Base-by-base conservation (phyloP, 2,329 filamentous ascomycete species). In the Arthrobotrys megalospora region DNA sequence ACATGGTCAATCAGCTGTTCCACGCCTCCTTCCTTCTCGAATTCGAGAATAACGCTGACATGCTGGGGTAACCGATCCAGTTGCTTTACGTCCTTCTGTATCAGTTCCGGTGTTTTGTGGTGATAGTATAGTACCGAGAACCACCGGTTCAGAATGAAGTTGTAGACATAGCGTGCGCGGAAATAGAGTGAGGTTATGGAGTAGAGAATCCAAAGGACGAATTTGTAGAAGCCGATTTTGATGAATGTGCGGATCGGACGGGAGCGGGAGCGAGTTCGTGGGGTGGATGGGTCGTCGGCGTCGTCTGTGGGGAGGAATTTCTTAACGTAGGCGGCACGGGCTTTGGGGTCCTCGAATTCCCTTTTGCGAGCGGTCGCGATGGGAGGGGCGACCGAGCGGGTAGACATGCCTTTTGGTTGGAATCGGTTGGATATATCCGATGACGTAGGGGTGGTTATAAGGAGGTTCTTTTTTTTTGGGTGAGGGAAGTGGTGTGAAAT, bases 71-170 rank as follows among this genome's bases (percentile, higher is more conserved):
- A 85, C 81, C 91, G 90, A 73, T 87, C 88, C 72, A 99, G 85
- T 8, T 88, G 88, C 83, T 90, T 90, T 28, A 98, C 91, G 85
- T 99, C 96, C 82, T 92, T 91, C 82, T 91, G 90, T 81, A 99
- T 97, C 83, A 97, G 90, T 83, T 97, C 93, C 6, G 96, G 96
- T 0, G 95, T 97, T 65, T 93, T 92, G 85, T 99, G 96, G 85
- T 99, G 96, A 86, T 99, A 96, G 84, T 95, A 94, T 68, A 97
- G 87, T 79, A 98, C 89, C 8, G 93, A 92, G 66, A 93, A 89
- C 80, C 95, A 86, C 76, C 92, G 91, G 83, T 96, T 92, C 81
- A 90, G 87, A 62, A 97, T 88, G 7, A 91, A 89, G 84, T 95
- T 91, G 85, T 93, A 96, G 69, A 90, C 89, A 83, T 93, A 91